Evolutionary conservation across 192 early-diverging fungal species (phyloP).

Genomic region (Lunasporangiospora selenospora): DNA sequence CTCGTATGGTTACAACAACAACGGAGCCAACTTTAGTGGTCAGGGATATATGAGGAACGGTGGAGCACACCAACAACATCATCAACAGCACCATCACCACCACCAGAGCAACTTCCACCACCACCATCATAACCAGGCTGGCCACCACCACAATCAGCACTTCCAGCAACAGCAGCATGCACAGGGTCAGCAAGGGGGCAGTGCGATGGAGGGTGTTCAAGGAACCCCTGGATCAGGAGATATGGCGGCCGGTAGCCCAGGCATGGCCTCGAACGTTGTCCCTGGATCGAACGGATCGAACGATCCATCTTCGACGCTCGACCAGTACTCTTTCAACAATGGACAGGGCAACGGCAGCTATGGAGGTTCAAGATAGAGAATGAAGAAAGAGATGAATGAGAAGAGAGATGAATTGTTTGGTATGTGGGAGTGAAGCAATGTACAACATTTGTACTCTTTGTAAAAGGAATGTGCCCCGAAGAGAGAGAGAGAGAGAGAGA

Average conservation of each 20-base stretch:
- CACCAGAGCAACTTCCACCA: constrained; percentile 18
- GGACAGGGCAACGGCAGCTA: too few species aligned
- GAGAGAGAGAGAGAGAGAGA: too few species aligned
- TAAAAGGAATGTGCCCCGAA: too few species aligned
- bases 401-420: too few species aligned
- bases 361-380: constrained; percentile 15
- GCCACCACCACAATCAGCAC: not conserved
- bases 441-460: too few species aligned
- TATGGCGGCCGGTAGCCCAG: constrained; percentile 44
- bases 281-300: constrained; percentile 26
- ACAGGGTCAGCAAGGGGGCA: constrained; percentile 22
- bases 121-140: constrained; percentile 18
- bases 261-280: constrained; percentile 19
- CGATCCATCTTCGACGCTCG: constrained; percentile 23
- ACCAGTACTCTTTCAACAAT: too few species aligned
- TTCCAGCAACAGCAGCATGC: constrained; percentile 23
- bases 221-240: constrained; percentile 37
- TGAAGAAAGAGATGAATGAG: not conserved
- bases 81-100: not conserved
- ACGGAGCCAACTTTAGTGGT: too few species aligned
- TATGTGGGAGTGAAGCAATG: too few species aligned
- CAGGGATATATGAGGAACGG: too few species aligned
- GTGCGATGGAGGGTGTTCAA: constrained; percentile 21
- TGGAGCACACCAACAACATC: not conserved
- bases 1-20: constrained; percentile 20